phyloP scores from a whole-genome alignment of 352 stramenopile genomes.

The Globisporangium mamillatum region DNA sequence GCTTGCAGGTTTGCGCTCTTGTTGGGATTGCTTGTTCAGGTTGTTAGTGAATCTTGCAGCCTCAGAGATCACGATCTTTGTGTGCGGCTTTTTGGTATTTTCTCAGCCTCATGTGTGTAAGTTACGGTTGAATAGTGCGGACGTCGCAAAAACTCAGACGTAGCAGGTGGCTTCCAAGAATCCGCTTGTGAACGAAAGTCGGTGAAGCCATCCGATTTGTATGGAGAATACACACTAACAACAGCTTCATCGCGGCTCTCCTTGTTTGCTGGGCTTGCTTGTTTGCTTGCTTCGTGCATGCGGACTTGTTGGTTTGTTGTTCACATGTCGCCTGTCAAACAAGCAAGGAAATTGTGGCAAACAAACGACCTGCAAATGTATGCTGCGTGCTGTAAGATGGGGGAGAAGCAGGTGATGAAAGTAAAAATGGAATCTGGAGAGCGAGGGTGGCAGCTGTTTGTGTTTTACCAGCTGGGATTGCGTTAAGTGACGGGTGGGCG shows the following conservation, averaged over 20 bases:
- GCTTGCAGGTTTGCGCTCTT: not conserved
- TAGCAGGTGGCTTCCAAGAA: slow-evolving; percentile 5
- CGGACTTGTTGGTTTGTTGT: not conserved
- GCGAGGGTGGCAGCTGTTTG: slow-evolving; percentile 12
- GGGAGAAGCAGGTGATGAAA: not conserved
- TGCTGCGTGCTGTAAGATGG: not conserved
- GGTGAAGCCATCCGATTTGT: not conserved
- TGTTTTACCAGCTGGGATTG: slow-evolving; percentile 8
- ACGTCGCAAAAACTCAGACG: not conserved
- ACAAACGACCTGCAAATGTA: not conserved
- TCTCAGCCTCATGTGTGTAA: not conserved
- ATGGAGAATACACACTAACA: not conserved
- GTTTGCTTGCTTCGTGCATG: not conserved
- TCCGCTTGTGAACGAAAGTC: not conserved
- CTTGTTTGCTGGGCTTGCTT: not conserved
- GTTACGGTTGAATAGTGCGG: not conserved
- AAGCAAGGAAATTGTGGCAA: not conserved
- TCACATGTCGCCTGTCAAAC: not conserved
- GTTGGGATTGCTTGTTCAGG: not conserved
- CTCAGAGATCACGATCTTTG: not conserved
- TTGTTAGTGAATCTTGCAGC: not conserved
- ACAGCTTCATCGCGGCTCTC: not conserved
- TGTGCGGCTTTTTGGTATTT: not conserved
- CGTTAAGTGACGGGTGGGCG: slow-evolving; percentile 6
- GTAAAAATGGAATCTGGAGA: slow-evolving; percentile 10